Percentiles rank a stretch among this genome's conserved stretches.
phyloP scores from a whole-genome alignment of 2,329 filamentous ascomycete genomes.

The Stylonectria norvegica region DNA sequence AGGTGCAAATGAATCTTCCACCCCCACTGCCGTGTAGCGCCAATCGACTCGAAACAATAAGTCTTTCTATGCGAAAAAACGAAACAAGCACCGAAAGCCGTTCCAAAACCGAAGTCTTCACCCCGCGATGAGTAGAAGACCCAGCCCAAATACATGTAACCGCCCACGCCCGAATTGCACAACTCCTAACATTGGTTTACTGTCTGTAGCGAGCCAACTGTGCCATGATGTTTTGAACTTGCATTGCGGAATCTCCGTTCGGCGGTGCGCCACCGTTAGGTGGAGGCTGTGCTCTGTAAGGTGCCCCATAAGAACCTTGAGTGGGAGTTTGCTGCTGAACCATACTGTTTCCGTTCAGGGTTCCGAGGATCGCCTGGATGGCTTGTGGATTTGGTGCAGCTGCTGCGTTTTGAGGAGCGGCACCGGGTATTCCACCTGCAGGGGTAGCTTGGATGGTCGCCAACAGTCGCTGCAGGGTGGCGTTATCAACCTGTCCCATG shows the following conservation, averaged over 20 bases:
- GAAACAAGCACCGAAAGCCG: constrained; percentile 10
- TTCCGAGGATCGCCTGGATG: constrained; percentile 46
- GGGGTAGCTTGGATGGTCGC: constrained; percentile 48
- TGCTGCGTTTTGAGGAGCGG: constrained; percentile 17
- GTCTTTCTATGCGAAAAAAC: constrained; percentile 6
- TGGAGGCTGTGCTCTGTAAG: constrained; percentile 31
- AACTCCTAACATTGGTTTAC: too few relatives aligned
- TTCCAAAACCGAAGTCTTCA: too few relatives aligned
- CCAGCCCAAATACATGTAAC: too few relatives aligned
- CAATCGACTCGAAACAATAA: too few relatives aligned
- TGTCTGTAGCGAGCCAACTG: constrained; percentile 65
- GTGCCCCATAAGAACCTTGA: constrained; percentile 26
- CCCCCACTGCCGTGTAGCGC: constrained; percentile 9
- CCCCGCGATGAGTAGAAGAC: too few relatives aligned
- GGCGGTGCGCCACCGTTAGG: constrained; percentile 26
- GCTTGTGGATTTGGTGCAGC: constrained; percentile 31
- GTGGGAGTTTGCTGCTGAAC: constrained; percentile 21
- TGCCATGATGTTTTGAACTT: constrained; percentile 72
- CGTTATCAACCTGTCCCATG: constrained; percentile 65
- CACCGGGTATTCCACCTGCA: constrained; percentile 13
- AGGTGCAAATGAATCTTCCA: constrained; percentile 4
- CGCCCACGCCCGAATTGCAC: too few relatives aligned
- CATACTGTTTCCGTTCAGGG: constrained; percentile 30
- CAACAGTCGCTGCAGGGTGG: constrained; percentile 67
- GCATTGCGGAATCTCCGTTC: constrained; percentile 34